These are phyloP conservation scores for Phytopythium boreale DNA, from an alignment of 352 stramenopile genomes.

Conservation along the genomic window DNA sequence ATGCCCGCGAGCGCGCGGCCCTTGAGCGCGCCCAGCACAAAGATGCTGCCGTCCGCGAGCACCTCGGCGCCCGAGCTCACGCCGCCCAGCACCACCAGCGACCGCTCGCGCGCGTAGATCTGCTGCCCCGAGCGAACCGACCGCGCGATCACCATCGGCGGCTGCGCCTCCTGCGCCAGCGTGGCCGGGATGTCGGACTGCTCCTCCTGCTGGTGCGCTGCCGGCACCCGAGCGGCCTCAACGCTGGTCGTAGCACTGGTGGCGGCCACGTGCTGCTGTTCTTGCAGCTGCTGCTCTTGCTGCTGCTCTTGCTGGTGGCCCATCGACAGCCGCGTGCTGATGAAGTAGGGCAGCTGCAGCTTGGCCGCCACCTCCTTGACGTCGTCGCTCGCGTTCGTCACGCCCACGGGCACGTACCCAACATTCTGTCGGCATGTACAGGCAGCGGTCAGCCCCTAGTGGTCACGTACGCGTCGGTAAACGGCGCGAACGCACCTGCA, in stretches of 20 bases:
- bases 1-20: constrained; percentile 85
- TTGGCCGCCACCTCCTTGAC: constrained; percentile 64
- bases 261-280: background rate
- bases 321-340: constrained; percentile 57
- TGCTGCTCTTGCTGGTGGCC: constrained; percentile 15
- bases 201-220: constrained; percentile 10
- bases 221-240: background rate
- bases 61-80: constrained; percentile 88
- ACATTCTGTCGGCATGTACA: constrained; percentile 22
- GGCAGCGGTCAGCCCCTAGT: background rate
- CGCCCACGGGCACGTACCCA: constrained; percentile 64
- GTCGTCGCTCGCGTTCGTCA: constrained; percentile 86
- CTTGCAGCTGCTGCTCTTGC: background rate
- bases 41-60: constrained; percentile 82
- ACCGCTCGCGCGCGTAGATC: constrained; percentile 78
- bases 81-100: constrained; percentile 80
- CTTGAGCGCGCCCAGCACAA: constrained; percentile 79
- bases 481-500: constrained; percentile 31
- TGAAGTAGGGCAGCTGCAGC: constrained; percentile 72
- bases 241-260: background rate
- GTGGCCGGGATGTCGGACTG: background rate
- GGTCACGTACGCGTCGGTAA: background rate
- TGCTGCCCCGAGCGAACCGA: constrained; percentile 88
- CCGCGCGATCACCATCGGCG: constrained; percentile 65
- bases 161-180: constrained; percentile 8